Evolutionary conservation across 495 filamentous ascomycete species (phyloP).

Genomic region (Astrocystis sublimbata): DNA sequence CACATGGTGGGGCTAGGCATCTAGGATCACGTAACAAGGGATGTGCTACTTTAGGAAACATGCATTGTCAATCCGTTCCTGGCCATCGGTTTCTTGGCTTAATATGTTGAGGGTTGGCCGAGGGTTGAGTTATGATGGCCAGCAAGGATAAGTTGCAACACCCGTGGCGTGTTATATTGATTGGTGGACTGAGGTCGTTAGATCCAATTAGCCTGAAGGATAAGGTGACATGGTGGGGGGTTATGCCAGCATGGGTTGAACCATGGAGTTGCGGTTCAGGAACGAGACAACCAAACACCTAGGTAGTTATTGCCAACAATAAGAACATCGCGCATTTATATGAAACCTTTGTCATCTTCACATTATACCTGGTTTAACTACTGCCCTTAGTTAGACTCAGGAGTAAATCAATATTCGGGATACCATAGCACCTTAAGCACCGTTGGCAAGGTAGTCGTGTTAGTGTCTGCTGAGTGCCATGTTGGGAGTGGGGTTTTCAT

Average conservation of each 20-base stretch:
- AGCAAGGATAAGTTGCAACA: neutral
- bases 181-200: neutral
- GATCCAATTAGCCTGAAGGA: constrained; percentile 15
- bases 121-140: neutral
- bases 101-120: constrained; percentile 6
- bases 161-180: constrained; percentile 3
- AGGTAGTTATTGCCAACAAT: neutral
- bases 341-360: no score
- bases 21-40: no score
- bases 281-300: neutral
- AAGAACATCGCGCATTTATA: no score
- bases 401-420: no score
- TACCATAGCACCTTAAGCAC: no score
- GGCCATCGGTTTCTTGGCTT: neutral
- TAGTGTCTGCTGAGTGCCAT: no score
- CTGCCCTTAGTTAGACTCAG: no score
- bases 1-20: neutral
- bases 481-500: no score
- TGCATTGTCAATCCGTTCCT: neutral
- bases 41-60: constrained; percentile 1
- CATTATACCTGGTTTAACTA: no score
- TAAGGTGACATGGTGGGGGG: neutral
- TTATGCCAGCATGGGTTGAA: neutral
- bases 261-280: neutral
- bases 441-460: no score